Conservation (phyloP, 192 early-diverging fungal species). For the Podochytrium sp. region DNA sequence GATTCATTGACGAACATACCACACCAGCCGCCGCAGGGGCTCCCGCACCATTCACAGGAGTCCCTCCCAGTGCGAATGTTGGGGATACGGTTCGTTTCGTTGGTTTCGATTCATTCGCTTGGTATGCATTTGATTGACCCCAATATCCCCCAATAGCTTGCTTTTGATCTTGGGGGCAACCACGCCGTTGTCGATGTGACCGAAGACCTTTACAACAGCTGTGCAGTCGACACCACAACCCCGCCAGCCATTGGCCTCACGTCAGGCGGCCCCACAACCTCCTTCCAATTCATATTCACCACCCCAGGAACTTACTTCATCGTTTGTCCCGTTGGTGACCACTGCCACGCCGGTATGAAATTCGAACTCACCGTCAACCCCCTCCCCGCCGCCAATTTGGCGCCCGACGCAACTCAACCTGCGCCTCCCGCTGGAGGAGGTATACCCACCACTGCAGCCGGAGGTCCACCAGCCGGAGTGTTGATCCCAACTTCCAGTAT, state of each 20-base stretch:
- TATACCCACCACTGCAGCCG: not conserved
- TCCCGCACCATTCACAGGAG: too few relatives aligned
- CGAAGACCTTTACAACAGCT: not conserved
- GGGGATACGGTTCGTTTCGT: too few relatives aligned
- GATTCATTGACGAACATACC: too few relatives aligned
- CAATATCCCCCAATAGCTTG: too few relatives aligned
- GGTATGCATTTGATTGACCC: too few relatives aligned
- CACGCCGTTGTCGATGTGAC: constrained; percentile 5
- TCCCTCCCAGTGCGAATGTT: too few relatives aligned
- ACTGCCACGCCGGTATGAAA: constrained; percentile 3
- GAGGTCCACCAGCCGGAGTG: too few relatives aligned
- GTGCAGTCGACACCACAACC: not conserved
- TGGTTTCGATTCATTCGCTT: too few relatives aligned
- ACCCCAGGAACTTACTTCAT: not conserved
- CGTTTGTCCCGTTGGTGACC: not conserved
- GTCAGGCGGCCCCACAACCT: constrained; percentile 2
- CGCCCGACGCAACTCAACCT: not conserved
- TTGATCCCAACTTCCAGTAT: too few relatives aligned
- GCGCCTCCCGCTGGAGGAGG: not conserved
- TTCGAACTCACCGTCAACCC: not conserved
- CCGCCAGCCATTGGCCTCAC: not conserved
- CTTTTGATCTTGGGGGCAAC: not conserved
- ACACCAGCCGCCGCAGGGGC: too few relatives aligned
- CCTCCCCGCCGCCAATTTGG: not conserved
- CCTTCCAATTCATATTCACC: not conserved